A percentile compares a stretch with the other conserved stretches of the same genome.
Conservation (phyloP, 176 grass and related monocot species). For the Ananas comosus region DNA sequence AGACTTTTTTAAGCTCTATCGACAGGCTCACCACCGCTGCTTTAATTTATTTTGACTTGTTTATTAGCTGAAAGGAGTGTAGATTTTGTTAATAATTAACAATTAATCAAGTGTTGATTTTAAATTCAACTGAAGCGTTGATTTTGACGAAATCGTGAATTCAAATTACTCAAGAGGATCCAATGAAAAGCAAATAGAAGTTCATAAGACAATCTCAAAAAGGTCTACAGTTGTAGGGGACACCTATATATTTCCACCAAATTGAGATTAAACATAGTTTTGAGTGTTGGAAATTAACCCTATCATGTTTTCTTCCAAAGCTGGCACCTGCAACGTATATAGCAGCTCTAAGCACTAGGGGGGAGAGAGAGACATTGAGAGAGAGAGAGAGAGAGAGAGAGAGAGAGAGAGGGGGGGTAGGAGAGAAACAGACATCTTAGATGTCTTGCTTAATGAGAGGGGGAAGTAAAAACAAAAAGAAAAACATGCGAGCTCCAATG, state of each 20-base stretch:
- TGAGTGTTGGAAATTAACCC: constrained; percentile 10
- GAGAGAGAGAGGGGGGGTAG: not conserved
- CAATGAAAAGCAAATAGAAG: not conserved
- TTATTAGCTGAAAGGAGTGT: no score
- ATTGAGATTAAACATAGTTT: constrained; percentile 11
- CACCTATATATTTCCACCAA: not conserved
- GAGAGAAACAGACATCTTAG: constrained; percentile 48
- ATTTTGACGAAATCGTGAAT: no score
- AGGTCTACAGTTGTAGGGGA: no score
- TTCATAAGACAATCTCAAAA: not conserved
- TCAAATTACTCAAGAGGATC: no score
- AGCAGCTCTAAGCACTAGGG: constrained; percentile 48
- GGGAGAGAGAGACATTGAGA: not conserved
- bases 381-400: constrained; percentile 18
- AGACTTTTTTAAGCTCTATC: no score
- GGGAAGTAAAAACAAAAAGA: not conserved
- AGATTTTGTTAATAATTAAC: no score
- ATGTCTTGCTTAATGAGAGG: constrained; percentile 12
- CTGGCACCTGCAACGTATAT: constrained; percentile 2
- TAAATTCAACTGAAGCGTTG: no score
- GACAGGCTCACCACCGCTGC: no score
- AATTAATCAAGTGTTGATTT: no score
- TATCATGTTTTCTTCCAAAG: constrained; percentile 33
- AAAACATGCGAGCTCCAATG: constrained; percentile 44
- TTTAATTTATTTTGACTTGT: no score